Conservation (phyloP, 352 stramenopile genomes). For the Globisporangium alternatum region DNA sequence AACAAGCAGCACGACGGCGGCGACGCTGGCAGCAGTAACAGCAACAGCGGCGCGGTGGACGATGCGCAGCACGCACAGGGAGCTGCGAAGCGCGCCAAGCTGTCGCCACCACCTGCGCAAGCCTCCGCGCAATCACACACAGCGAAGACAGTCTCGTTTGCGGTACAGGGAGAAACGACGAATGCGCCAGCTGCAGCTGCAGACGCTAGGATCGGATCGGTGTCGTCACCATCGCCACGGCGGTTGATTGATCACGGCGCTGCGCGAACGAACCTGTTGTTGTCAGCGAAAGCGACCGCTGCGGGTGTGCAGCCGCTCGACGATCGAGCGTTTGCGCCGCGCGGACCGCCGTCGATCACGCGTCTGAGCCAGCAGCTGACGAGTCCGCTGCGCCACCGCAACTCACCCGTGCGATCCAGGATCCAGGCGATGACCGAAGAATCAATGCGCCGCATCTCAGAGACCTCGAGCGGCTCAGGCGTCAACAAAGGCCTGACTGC, state of each 20-base stretch:
- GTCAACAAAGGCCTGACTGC: constrained; percentile 18
- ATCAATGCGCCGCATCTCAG: constrained; percentile 17
- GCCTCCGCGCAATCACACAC: not conserved
- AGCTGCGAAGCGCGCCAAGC: constrained; percentile 12
- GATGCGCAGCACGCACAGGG: constrained; percentile 2
- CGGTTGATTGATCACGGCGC: constrained; percentile 1
- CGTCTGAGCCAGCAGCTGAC: constrained; percentile 20
- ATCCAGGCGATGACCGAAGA: constrained; percentile 21
- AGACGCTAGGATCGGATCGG: not conserved
- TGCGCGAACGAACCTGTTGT: constrained; percentile 5
- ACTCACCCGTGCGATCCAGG: constrained; percentile 17
- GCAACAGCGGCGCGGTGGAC: constrained; percentile 3
- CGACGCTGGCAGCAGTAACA: constrained; percentile 4
- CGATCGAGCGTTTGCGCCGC: constrained; percentile 15
- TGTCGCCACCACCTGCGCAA: constrained; percentile 4
- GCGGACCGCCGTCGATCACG: constrained; percentile 17
- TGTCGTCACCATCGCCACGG: constrained; percentile 14
- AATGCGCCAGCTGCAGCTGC: not conserved
- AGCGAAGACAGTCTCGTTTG: constrained; percentile 6
- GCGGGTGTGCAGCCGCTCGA: constrained; percentile 17
- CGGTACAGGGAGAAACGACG: constrained; percentile 1
- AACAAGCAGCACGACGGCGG: constrained; percentile 34
- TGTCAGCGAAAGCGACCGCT: constrained; percentile 12
- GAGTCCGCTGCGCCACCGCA: constrained; percentile 22
- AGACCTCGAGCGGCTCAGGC: not conserved